phyloP scores from a whole-genome alignment of 345 rosid species.

The Salix brachista region DNA sequence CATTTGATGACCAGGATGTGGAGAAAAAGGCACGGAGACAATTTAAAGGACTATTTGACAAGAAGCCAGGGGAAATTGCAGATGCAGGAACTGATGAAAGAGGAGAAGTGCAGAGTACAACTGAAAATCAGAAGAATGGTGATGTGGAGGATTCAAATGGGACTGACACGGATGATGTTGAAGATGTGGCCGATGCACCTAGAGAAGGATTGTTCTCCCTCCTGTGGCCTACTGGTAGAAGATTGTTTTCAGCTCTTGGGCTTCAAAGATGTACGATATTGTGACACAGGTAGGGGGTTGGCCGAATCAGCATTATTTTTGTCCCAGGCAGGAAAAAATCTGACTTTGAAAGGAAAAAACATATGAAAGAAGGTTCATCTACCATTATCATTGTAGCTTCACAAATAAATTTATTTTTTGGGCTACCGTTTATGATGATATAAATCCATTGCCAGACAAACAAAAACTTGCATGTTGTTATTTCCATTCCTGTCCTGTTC shows the following conservation, averaged over 20 bases:
- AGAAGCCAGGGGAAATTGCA: slow-evolving; percentile 84
- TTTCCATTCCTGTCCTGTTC: too few relatives aligned
- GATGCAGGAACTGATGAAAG: slow-evolving; percentile 22
- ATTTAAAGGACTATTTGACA: slow-evolving; percentile 91
- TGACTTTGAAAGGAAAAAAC: not conserved
- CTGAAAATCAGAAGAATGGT: slow-evolving; percentile 16
- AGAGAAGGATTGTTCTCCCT: slow-evolving; percentile 37
- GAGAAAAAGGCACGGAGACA: slow-evolving; percentile 74
- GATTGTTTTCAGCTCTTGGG: slow-evolving; percentile 39
- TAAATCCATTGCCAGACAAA: not conserved
- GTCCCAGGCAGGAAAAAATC: not conserved
- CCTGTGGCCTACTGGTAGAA: slow-evolving; percentile 48
- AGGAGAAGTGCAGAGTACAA: slow-evolving; percentile 14
- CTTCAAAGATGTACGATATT: slow-evolving; percentile 48
- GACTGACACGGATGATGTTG: slow-evolving; percentile 18
- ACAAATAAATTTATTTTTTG: not conserved
- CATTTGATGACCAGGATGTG: slow-evolving; percentile 47
- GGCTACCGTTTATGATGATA: not conserved
- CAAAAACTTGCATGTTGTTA: too few relatives aligned
- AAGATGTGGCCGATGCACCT: slow-evolving; percentile 25
- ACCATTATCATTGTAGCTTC: not conserved
- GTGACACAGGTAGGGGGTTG: slow-evolving; percentile 14
- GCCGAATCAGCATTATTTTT: not conserved
- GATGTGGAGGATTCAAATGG: slow-evolving; percentile 21
- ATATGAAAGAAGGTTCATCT: not conserved